Percentiles rank a stretch among this genome's conserved stretches.
These are phyloP conservation scores for Fusarium sp. DNA, from an alignment of 2,329 filamentous ascomycete species.

Conservation along the genomic window DNA sequence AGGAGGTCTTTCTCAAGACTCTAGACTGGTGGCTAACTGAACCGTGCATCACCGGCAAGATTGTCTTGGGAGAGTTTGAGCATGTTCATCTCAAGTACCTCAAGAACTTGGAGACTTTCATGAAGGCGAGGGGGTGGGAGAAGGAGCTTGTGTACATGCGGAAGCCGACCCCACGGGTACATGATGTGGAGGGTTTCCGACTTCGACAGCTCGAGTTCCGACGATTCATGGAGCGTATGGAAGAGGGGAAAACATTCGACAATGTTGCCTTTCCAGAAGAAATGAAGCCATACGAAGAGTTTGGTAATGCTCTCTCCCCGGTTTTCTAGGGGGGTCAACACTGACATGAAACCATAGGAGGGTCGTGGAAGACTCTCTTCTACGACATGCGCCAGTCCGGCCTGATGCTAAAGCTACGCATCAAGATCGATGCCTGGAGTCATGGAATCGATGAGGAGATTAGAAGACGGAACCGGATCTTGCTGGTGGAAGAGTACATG, in stretches of 20 bases:
- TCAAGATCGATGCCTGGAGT: slow-evolving; percentile 16
- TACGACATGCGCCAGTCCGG: not conserved
- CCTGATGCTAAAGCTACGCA: not conserved
- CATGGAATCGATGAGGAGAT: slow-evolving; percentile 2
- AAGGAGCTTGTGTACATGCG: not conserved
- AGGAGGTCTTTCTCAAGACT: not conserved
- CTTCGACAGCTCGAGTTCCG: not conserved
- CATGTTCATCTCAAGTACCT: not conserved
- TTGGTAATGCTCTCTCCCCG: not conserved
- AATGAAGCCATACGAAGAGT: not conserved
- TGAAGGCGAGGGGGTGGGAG: not conserved
- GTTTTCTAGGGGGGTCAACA: not conserved
- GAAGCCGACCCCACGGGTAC: not conserved
- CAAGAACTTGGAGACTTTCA: not conserved
- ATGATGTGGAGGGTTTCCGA: not conserved
- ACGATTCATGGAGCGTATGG: not conserved
- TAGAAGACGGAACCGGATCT: not conserved
- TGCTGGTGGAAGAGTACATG: not conserved
- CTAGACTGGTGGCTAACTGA: not conserved
- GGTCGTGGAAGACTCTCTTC: not conserved
- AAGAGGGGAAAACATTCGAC: too few relatives aligned
- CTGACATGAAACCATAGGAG: not conserved
- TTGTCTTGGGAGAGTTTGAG: not conserved
- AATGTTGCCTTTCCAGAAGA: too few relatives aligned
- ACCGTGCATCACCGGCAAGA: not conserved